A percentile compares a stretch with the other conserved stretches of the same genome.
Conservation (phyloP, 805 yeast genomes). For the Suhomyces emberorum region DNA sequence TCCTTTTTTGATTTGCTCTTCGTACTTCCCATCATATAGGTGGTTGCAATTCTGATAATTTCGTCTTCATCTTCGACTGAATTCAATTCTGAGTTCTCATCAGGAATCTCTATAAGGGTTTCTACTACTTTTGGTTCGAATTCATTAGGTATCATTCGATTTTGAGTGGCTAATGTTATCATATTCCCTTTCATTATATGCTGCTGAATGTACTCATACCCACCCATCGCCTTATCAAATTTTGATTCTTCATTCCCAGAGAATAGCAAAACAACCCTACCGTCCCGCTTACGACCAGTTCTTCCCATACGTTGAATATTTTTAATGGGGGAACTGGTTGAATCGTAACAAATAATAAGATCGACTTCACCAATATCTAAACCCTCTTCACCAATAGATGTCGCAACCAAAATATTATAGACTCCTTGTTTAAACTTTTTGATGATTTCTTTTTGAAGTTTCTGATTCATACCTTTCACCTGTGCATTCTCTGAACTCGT, state of each 20-base stretch:
- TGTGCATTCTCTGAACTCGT: slow-evolving; percentile 76
- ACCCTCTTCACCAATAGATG: slow-evolving; percentile 98
- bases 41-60: slow-evolving; percentile 64
- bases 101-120: slow-evolving; percentile 61
- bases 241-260: slow-evolving; percentile 75
- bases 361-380: slow-evolving; percentile 98
- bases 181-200: slow-evolving; percentile 52
- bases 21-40: slow-evolving; percentile 49
- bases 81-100: slow-evolving; percentile 57
- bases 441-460: slow-evolving; percentile 76
- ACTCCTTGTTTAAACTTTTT: slow-evolving; percentile 68
- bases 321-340: slow-evolving; percentile 89
- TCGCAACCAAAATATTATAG: slow-evolving; percentile 83
- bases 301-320: slow-evolving; percentile 96
- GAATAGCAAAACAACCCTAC: slow-evolving; percentile 71
- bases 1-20: slow-evolving; percentile 11
- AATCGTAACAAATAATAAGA: slow-evolving; percentile 86
- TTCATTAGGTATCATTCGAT: slow-evolving; percentile 64
- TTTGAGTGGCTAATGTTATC: slow-evolving; percentile 46
- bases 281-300: slow-evolving; percentile 94
- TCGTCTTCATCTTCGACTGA: slow-evolving; percentile 63
- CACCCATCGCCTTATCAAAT: slow-evolving; percentile 80
- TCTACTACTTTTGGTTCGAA: slow-evolving; percentile 56
- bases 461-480: slow-evolving; percentile 84
- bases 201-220: slow-evolving; percentile 74